phyloP scores from a whole-genome alignment of 2,329 filamentous ascomycete genomes.

The Talaromyces verruculosus region DNA sequence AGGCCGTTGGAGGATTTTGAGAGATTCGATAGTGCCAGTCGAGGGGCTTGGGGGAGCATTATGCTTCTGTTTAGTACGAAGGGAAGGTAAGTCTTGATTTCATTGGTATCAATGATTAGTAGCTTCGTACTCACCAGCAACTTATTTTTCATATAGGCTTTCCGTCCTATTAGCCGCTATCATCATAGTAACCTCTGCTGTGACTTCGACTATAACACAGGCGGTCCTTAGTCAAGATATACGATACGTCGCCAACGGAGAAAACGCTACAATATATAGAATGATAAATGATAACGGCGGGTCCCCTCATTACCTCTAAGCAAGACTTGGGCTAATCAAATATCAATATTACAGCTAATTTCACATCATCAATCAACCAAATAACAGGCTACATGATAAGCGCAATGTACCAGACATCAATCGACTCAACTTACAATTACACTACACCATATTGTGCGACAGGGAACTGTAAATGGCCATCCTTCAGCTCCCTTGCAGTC shows the following conservation, averaged over 20 bases:
- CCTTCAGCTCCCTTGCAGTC: conserved; percentile 18
- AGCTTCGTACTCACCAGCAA: background rate
- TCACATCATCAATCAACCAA: conserved; percentile 3
- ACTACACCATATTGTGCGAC: conserved; percentile 10
- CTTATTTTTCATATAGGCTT: conserved; percentile 4
- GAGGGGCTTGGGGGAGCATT: conserved; percentile 16
- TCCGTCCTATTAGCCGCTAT: conserved; percentile 10
- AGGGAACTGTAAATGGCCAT: conserved; percentile 17
- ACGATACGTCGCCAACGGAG: conserved; percentile 1
- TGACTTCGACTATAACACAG: conserved; percentile 16
- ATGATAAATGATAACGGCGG: conserved; percentile 1
- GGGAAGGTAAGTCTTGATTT: conserved; percentile 14
- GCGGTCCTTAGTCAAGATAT: background rate
- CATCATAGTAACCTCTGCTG: conserved; percentile 14
- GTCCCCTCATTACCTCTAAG: background rate
- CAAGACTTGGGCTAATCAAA: background rate
- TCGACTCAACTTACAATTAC: conserved; percentile 8
- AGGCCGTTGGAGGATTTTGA: conserved; percentile 16
- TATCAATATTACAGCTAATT: background rate
- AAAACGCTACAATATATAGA: conserved; percentile 1
- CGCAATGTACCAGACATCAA: conserved; percentile 15
- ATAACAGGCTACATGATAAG: conserved; percentile 9
- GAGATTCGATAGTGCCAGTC: conserved; percentile 4
- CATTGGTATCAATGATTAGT: background rate
- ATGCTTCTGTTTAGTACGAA: conserved; percentile 15